A percentile compares a stretch with the other conserved stretches of the same genome.
phyloP scores from a whole-genome alignment of 306 rosid species.

The Rosa multiflora region DNA sequence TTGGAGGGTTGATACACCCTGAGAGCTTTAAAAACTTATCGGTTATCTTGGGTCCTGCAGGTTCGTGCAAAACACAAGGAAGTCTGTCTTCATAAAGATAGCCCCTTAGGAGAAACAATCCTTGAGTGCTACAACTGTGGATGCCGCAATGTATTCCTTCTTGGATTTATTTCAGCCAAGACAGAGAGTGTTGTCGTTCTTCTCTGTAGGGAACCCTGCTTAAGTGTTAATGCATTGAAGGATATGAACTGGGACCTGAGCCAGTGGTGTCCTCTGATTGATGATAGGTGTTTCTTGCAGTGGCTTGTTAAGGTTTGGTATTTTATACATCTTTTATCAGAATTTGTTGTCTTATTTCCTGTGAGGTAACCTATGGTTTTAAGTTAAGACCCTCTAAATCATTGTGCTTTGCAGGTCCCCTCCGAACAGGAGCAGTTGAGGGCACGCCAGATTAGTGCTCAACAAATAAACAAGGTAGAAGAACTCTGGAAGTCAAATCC shows the following conservation, averaged over 20 bases:
- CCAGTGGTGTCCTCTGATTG: slow-evolving; percentile 99
- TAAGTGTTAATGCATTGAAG: slow-evolving; percentile 98
- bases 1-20: background rate
- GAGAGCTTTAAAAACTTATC: background rate
- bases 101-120: slow-evolving; percentile 98
- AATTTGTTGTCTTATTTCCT: background rate
- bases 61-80: slow-evolving; percentile 99
- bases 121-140: slow-evolving; percentile 99
- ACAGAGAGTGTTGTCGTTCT: slow-evolving; percentile 99
- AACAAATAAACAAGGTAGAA: slow-evolving; percentile 97
- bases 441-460: slow-evolving; percentile 99
- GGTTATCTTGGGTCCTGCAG: slow-evolving; percentile 43
- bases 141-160: slow-evolving; percentile 96
- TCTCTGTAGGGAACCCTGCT: slow-evolving; percentile 98
- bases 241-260: slow-evolving; percentile 99
- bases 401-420: slow-evolving; percentile 67
- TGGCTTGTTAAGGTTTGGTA: slow-evolving; percentile 95
- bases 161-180: slow-evolving; percentile 97
- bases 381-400: slow-evolving; percentile 9
- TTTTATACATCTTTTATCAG: slow-evolving; percentile 4
- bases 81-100: slow-evolving; percentile 98
- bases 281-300: slow-evolving; percentile 98
- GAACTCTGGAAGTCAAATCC: slow-evolving; percentile 99
- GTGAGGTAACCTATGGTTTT: background rate
- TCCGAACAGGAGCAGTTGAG: slow-evolving; percentile 99